Conservation (phyloP, 441 rosid species). For the Sinapis alba region DNA sequence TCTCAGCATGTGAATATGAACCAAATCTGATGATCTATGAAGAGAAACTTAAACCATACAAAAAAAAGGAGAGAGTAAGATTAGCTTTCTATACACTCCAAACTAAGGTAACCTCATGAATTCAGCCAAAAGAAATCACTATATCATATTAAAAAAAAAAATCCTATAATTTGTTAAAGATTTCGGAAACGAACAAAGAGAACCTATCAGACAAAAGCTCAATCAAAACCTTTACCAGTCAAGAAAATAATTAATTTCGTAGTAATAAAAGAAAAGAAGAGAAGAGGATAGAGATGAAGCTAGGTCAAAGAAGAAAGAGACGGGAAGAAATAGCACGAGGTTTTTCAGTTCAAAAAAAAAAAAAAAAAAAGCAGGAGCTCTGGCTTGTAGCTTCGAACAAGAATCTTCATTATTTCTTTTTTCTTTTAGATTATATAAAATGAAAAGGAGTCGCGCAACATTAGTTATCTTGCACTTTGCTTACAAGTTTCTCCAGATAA, state of each 20-base stretch:
- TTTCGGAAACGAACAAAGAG: neutral
- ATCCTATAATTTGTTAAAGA: neutral
- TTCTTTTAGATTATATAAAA: neutral
- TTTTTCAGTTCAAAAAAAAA: too few relatives aligned
- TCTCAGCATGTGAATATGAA: neutral
- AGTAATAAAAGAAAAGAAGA: neutral
- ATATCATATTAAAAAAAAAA: neutral
- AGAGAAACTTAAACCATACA: slow-evolving; percentile 7
- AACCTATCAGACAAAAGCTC: neutral
- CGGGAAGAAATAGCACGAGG: too few relatives aligned
- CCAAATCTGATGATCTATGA: slow-evolving; percentile 17
- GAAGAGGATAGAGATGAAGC: slow-evolving; percentile 15
- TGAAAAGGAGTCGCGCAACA: neutral
- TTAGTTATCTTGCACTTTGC: neutral
- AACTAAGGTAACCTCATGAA: neutral
- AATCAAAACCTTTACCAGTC: neutral
- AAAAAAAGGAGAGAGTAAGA: neutral
- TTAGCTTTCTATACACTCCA: slow-evolving; percentile 7
- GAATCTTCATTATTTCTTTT: neutral
- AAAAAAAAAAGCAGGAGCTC: neutral
- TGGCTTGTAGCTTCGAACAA: neutral
- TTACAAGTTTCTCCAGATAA: neutral
- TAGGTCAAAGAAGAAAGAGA: too few relatives aligned
- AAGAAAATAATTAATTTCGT: neutral
- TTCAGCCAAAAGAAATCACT: neutral